Percentiles rank a stretch among this genome's conserved stretches.
Evolutionary conservation across 179 eudicot genomes (phyloP).

Genomic region (Patellifolia procumbens): DNA sequence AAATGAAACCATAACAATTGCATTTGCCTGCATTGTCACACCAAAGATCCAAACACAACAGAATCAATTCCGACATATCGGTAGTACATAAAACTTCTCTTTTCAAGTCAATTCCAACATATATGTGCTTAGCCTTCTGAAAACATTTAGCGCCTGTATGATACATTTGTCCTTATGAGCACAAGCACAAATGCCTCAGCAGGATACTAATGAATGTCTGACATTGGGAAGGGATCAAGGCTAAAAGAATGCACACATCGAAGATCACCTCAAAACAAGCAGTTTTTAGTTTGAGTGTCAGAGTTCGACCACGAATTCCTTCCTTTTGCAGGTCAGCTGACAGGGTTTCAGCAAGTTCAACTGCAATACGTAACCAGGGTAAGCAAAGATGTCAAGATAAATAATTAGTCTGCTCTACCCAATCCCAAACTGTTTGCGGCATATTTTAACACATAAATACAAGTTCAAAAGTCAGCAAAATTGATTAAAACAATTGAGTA

Average conservation of each 20-base stretch:
- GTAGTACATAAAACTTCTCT: neutral
- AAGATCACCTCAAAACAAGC: conserved; percentile 79
- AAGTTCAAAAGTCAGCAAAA: neutral
- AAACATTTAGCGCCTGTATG: neutral
- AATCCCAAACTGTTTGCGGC: neutral
- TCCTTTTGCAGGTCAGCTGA: conserved; percentile 80
- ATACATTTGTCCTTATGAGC: neutral
- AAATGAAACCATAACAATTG: neutral
- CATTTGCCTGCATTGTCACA: neutral
- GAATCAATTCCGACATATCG: neutral
- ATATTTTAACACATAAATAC: neutral
- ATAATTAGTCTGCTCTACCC: neutral
- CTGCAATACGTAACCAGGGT: conserved; percentile 47
- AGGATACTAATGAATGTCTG: neutral
- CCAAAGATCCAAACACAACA: conserved; percentile 12
- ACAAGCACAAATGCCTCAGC: neutral
- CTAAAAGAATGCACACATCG: conserved; percentile 15
- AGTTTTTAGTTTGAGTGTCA: conserved; percentile 88
- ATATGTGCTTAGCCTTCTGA: neutral
- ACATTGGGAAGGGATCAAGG: neutral
- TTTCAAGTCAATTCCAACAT: neutral
- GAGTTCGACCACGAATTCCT: conserved; percentile 73
- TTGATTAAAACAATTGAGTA: neutral
- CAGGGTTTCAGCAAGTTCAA: conserved; percentile 85
- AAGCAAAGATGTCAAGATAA: conserved; percentile 13